Conservation (phyloP, 306 rosid genomes). For the Arachis hypogaea region DNA sequence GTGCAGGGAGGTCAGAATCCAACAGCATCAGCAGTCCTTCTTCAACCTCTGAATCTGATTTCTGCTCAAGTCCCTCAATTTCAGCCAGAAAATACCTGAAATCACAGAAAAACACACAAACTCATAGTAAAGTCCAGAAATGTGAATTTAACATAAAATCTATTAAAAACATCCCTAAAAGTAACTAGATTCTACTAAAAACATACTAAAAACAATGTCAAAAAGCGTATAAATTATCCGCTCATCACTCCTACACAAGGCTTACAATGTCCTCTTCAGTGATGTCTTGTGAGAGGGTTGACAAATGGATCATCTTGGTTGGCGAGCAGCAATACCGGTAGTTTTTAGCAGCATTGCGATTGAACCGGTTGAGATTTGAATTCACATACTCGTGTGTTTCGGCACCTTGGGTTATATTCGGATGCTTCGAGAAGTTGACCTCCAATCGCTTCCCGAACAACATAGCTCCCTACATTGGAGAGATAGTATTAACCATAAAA, state of each 20-base stretch:
- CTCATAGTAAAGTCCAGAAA: too few relatives aligned
- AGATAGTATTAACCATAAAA: not conserved
- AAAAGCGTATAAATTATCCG: too few relatives aligned
- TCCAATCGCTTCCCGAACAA: slow-evolving; percentile 90
- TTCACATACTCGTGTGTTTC: slow-evolving; percentile 86
- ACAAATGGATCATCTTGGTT: slow-evolving; percentile 86
- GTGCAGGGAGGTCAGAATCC: too few relatives aligned
- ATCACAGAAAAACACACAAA: too few relatives aligned
- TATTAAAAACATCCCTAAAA: too few relatives aligned
- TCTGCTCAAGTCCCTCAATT: too few relatives aligned
- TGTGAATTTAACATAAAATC: too few relatives aligned
- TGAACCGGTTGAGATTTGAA: slow-evolving; percentile 96
- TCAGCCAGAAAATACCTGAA: too few relatives aligned
- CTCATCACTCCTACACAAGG: slow-evolving; percentile 40
- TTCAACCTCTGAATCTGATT: too few relatives aligned
- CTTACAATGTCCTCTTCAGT: slow-evolving; percentile 82
- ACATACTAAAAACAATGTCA: too few relatives aligned
- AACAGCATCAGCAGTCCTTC: too few relatives aligned
- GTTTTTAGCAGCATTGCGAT: slow-evolving; percentile 98
- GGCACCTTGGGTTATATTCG: slow-evolving; percentile 90
- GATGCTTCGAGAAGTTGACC: slow-evolving; percentile 93
- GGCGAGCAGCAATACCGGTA: slow-evolving; percentile 98
- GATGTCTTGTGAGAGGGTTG: slow-evolving; percentile 90
- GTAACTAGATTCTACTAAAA: too few relatives aligned
- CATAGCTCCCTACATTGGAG: slow-evolving; percentile 66